Percentiles rank a stretch among this genome's conserved stretches.
phyloP scores from a whole-genome alignment of 2,329 filamentous ascomycete species.

The Clonostachys chloroleuca region DNA sequence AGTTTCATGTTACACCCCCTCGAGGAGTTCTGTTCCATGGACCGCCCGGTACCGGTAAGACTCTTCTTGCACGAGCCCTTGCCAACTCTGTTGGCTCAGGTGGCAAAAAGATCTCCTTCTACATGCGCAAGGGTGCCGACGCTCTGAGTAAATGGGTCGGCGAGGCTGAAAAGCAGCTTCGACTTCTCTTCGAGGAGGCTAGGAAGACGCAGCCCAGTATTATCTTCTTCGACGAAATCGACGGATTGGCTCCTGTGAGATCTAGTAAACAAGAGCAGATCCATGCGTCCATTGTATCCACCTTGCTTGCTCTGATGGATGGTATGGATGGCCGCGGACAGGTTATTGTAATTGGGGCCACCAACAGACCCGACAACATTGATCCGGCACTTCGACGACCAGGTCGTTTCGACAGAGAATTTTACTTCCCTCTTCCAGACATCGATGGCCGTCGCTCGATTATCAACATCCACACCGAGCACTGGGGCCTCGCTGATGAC shows the following conservation, averaged over 20 bases:
- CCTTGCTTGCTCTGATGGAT: constrained; percentile 90
- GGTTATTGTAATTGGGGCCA: constrained; percentile 98
- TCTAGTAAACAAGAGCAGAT: constrained; percentile 99
- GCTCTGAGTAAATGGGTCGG: constrained; percentile 98
- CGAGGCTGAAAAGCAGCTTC: constrained; percentile 92
- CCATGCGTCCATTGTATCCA: constrained; percentile 95
- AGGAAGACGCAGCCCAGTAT: constrained; percentile 95
- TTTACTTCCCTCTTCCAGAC: constrained; percentile 93
- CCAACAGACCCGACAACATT: constrained; percentile 93
- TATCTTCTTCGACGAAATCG: constrained; percentile 99
- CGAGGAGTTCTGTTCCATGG: constrained; percentile 95
- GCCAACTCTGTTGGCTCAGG: constrained; percentile 87
- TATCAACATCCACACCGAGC: constrained; percentile 90
- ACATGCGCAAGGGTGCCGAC: constrained; percentile 98
- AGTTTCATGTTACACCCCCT: constrained; percentile 89
- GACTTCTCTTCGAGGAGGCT: constrained; percentile 91
- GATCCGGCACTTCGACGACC: constrained; percentile 92
- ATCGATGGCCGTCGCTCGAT: constrained; percentile 77
- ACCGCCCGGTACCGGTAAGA: constrained; percentile 96
- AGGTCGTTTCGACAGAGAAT: constrained; percentile 94
- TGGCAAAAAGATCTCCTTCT: constrained; percentile 94
- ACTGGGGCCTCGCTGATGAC: constrained; percentile 75
- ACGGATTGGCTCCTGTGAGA: constrained; percentile 89
- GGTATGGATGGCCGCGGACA: constrained; percentile 98
- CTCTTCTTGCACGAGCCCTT: constrained; percentile 86